Conservation (phyloP, 2,329 filamentous ascomycete species). For the Alternaria arborescens region DNA sequence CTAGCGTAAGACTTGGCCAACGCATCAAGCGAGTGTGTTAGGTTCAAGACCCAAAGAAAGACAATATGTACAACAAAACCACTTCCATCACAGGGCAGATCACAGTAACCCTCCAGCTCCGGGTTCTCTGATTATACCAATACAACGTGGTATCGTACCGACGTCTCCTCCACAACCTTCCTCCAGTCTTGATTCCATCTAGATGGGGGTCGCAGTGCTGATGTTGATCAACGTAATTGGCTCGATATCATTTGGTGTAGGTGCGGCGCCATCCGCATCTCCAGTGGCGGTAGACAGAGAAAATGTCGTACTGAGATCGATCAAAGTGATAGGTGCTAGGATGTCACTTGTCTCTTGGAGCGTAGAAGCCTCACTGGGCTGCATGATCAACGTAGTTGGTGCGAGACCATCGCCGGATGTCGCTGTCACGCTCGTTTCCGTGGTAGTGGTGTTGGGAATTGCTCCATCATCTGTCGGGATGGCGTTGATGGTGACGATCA, state of each 20-base stretch:
- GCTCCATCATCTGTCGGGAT: not conserved
- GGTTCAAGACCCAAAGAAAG: not conserved
- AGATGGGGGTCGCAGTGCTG: not conserved
- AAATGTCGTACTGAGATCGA: not conserved
- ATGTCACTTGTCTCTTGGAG: not conserved
- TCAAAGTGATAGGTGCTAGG: conserved; percentile 8
- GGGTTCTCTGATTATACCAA: not conserved
- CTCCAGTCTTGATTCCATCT: not conserved
- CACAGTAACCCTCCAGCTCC: not conserved
- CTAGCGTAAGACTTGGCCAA: not conserved
- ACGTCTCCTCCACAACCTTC: too few species aligned
- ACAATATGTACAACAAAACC: not conserved
- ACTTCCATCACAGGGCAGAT: not conserved
- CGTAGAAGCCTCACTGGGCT: not conserved
- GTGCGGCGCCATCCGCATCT: not conserved
- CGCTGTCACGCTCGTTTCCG: not conserved
- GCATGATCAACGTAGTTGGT: conserved; percentile 6
- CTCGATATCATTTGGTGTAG: conserved; percentile 5
- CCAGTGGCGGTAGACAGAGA: not conserved
- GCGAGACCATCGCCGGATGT: not conserved
- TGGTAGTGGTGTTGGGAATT: not conserved
- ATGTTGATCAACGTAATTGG: conserved; percentile 15
- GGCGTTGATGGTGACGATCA: conserved; percentile 2
- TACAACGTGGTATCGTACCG: not conserved
- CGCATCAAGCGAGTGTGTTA: not conserved